Percentiles rank a stretch among this genome's conserved stretches.
Evolutionary conservation across 2,329 filamentous ascomycete species (phyloP).

Genomic region (Diaporthe velutina): DNA sequence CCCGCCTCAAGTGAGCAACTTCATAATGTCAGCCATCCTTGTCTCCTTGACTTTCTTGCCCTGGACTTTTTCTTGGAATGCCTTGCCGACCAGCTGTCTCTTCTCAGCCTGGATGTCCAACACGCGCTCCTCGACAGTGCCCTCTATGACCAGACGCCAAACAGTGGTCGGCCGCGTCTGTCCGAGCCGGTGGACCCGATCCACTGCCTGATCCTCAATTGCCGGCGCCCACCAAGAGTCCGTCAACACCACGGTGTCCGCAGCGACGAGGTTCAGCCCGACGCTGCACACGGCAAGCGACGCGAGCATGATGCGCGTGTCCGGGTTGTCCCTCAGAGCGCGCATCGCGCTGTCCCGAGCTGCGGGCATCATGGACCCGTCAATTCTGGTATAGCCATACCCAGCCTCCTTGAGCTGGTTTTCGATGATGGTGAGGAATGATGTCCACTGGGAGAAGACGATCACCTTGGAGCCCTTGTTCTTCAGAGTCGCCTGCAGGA

Average conservation of each 20-base stretch:
- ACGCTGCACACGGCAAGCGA: conserved; percentile 87
- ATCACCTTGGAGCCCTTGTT: conserved; percentile 77
- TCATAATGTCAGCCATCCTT: conserved; percentile 67
- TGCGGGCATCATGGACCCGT: conserved; percentile 81
- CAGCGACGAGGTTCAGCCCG: conserved; percentile 86
- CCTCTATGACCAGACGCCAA: conserved; percentile 85
- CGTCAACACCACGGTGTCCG: conserved; percentile 85
- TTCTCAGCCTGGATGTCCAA: conserved; percentile 84
- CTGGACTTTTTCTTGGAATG: conserved; percentile 80
- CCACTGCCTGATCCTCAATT: conserved; percentile 92
- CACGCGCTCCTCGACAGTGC: conserved; percentile 84
- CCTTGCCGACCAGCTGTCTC: conserved; percentile 80
- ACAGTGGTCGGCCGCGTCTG: conserved; percentile 84
- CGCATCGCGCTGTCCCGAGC: conserved; percentile 80
- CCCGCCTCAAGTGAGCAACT: conserved; percentile 53
- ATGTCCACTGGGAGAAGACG: conserved; percentile 83
- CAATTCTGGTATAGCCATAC: conserved; percentile 78
- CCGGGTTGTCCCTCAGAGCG: conserved; percentile 74
- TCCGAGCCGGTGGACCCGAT: conserved; percentile 87
- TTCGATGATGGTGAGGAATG: conserved; percentile 80
- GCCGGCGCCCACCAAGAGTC: conserved; percentile 94
- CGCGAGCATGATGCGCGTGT: conserved; percentile 83
- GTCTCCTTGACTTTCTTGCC: conserved; percentile 69
- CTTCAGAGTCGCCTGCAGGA: conserved; percentile 77
- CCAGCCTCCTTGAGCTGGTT: conserved; percentile 72